Percentiles rank a stretch among this genome's conserved stretches.
Conservation (phyloP, 352 stramenopile genomes). For the Nothophytophthora sp. region DNA sequence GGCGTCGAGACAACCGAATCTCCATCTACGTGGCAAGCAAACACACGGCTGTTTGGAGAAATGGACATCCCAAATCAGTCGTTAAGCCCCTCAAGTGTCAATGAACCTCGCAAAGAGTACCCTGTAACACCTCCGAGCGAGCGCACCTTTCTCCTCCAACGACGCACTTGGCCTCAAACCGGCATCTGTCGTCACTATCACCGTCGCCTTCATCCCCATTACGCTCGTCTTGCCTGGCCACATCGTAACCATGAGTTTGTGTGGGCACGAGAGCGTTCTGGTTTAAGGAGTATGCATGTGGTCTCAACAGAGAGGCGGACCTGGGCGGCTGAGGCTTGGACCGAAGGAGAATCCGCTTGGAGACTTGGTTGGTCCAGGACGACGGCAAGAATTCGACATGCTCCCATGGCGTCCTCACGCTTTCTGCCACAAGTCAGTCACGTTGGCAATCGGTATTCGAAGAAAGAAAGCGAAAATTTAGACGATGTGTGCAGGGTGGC, state of each 20-base stretch:
- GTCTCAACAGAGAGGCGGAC: constrained; percentile 8
- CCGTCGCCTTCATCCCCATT: background rate
- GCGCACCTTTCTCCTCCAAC: constrained; percentile 55
- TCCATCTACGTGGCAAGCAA: constrained; percentile 18
- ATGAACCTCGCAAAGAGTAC: background rate
- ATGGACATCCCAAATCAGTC: background rate
- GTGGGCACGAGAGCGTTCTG: background rate
- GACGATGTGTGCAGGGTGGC: no score
- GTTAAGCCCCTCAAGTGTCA: background rate
- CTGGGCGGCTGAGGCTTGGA: background rate
- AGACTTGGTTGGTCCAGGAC: constrained; percentile 67
- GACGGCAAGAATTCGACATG: constrained; percentile 56
- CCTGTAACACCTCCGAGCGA: background rate
- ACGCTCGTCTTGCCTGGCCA: constrained; percentile 5
- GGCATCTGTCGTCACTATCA: background rate
- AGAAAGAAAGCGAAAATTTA: background rate
- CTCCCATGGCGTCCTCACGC: constrained; percentile 38
- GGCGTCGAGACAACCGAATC: constrained; percentile 8
- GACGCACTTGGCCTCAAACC: constrained; percentile 55
- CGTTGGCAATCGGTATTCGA: background rate
- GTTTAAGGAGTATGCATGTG: background rate
- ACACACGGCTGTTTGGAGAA: constrained; percentile 30
- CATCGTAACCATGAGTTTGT: background rate
- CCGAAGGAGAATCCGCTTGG: constrained; percentile 62
- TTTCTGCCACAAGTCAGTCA: constrained; percentile 12